Base-by-base conservation (phyloP, 257 asterid genomes). In the Solanum pennellii region DNA sequence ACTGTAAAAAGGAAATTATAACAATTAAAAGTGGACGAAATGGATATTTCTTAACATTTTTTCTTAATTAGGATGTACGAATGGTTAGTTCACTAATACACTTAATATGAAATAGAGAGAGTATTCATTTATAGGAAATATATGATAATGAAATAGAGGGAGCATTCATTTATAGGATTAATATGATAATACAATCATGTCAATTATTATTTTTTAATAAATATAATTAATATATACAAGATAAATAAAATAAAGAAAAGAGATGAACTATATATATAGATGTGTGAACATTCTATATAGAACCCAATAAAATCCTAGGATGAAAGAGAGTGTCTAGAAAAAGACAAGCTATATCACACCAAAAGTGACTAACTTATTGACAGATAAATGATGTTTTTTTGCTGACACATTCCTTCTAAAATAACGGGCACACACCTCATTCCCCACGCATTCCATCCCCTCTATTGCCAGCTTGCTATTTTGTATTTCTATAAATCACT, bases 371-470 rank as follows among this genome's bases (percentile, higher is more conserved):
- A 39, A 12, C 13, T 37, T 37, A 37, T 37, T 35, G 79, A 72
- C 45, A 72, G 4, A 2, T 5, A 73, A 74, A 74, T 5, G 49
- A 74, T 74, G 21, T 16, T 6, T 9, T 23, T 23, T 39, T 75
- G 83, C 83, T 23, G 69, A 60, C 29, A 60, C 69, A 60, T n/a
- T 3, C 29, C 69, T n/a, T 60, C 31, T 42, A 23, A 10, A 9
- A 20, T 73, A 91, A 91, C 94, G 92, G 93, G 95, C 95, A 21
- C 88, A 89, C 98, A 94, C 95, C 98, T 95, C 98, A 95, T 86
- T 65, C 89, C 93, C 94, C 96, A 93, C 95, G 94, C 93, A 88
- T 90, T 25, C 62, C n/a, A 2, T 16, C 62, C 62, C n/a, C n/a
- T 52, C 62, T 52, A 52, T 13, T 68, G 74, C 74, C 39, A 66